Percentiles rank a stretch among this genome's conserved stretches.
Evolutionary conservation across 1,139 yeast species (phyloP).

Genomic region (Diutina scorzettiae): DNA sequence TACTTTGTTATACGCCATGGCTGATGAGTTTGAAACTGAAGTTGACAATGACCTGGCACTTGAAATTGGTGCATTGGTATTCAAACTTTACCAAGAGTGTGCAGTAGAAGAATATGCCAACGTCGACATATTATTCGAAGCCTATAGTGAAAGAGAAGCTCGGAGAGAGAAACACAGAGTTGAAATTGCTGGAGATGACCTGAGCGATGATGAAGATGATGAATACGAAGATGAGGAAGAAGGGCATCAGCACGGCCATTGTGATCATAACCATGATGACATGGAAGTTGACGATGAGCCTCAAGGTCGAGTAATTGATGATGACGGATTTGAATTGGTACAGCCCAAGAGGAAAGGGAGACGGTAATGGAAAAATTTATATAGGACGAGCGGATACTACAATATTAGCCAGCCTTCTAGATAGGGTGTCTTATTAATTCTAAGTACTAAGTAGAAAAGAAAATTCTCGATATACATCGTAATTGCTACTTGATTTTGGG

Average conservation of each 20-base stretch:
- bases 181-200: conserved; percentile 41
- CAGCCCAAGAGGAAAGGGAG: conserved; percentile 40
- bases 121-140: conserved; percentile 48
- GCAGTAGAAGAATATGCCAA: conserved; percentile 34
- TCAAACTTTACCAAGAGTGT: conserved; percentile 59
- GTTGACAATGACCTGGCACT: conserved; percentile 85
- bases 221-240: conserved; percentile 33
- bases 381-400: too few relatives aligned
- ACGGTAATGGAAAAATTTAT: conserved; percentile 10
- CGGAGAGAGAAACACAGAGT: conserved; percentile 18
- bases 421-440: too few relatives aligned
- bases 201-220: conserved; percentile 34
- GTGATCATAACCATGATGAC: conserved; percentile 18
- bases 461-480: too few relatives aligned
- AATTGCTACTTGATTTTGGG: too few relatives aligned
- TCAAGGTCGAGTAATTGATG: conserved; percentile 66
- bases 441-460: too few relatives aligned
- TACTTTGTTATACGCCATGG: conserved; percentile 77
- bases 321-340: conserved; percentile 87
- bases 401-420: too few relatives aligned
- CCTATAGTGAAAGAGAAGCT: conserved; percentile 44
- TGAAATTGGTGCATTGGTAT: conserved; percentile 54
- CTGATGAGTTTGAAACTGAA: conserved; percentile 83
- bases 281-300: conserved; percentile 28
- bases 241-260: conserved; percentile 20